Evolutionary conservation across 495 filamentous ascomycete genomes (phyloP), one percentile per base, ranked within the genome.

Genomic region (Echria macrotheca): DNA sequence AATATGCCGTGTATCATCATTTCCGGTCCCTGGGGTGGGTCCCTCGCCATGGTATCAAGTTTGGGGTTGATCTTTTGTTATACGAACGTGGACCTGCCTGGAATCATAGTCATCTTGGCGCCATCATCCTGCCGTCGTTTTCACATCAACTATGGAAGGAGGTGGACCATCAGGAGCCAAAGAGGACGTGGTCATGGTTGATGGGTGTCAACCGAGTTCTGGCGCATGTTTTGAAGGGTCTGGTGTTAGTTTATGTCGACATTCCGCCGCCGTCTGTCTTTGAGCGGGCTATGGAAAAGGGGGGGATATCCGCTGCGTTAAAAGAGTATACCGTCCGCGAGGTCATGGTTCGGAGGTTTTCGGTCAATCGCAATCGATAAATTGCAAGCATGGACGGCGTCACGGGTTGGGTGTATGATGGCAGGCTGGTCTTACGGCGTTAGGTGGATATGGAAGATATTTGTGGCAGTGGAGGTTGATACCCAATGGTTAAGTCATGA

Each of bases 21-120:
- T 99, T 93, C 69, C 87, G 93, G 19, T 94, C 90, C 5, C 76
- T 97, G 0, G 93, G 93, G 38, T 99, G 93, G 93, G 87, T 96
- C n/a, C 82, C 91, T 1, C 85, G 94, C 14, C 80, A 86, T 19
- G 93, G 94, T 32, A 81, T 95, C 56, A 99, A 99, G 65, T 99
- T 99, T 60, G 87, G 84, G 46, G 85, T 87, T 21, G 94, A 99
- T 66, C 95, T 85, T 69, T 74, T 99, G 18, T 77, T 99, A 19
- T 99, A 99, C 69, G 82, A 90, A 49, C 84, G 90, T n/a, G 93
- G 93, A 0, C 93, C 94, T 0, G 91, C 89, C 2, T 97, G 96
- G 65, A 77, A 85, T 5, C 93, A 99, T 63, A 91, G 91, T 26
- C 88, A 97, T 60, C 97, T 95, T 58, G 91, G 85, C 0, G 69